These are phyloP conservation scores for Citrus hindsii DNA, from an alignment of 345 rosid genomes.

Conservation along the genomic window DNA sequence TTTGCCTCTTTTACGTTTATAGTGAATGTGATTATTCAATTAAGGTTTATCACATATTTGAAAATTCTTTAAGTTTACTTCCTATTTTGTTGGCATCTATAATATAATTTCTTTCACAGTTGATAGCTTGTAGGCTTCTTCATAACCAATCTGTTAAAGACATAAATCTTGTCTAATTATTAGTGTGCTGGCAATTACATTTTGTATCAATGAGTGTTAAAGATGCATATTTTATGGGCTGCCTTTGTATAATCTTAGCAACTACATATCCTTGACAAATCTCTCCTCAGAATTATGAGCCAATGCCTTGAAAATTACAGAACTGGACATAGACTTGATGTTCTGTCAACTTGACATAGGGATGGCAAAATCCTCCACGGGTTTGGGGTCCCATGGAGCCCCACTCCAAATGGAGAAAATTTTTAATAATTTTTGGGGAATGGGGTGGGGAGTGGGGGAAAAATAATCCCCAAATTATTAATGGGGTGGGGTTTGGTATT, in stretches of 20 bases:
- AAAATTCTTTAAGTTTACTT: background rate
- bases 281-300: background rate
- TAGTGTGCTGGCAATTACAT: background rate
- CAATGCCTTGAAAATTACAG: background rate
- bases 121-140: background rate
- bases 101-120: background rate
- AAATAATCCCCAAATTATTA: too few species aligned
- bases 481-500: too few species aligned
- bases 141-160: background rate
- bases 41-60: background rate
- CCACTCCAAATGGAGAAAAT: too few species aligned
- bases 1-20: background rate
- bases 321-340: background rate
- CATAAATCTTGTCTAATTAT: background rate
- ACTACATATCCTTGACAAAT: background rate
- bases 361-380: too few species aligned
- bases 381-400: too few species aligned
- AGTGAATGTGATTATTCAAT: background rate
- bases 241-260: background rate
- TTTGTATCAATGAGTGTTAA: background rate
- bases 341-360: background rate
- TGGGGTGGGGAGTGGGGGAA: too few species aligned
- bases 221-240: background rate
- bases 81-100: background rate
- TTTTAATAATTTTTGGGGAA: too few species aligned